Base-by-base conservation (phyloP, 2,329 filamentous ascomycete genomes). In the Laburnicola sp. region DNA sequence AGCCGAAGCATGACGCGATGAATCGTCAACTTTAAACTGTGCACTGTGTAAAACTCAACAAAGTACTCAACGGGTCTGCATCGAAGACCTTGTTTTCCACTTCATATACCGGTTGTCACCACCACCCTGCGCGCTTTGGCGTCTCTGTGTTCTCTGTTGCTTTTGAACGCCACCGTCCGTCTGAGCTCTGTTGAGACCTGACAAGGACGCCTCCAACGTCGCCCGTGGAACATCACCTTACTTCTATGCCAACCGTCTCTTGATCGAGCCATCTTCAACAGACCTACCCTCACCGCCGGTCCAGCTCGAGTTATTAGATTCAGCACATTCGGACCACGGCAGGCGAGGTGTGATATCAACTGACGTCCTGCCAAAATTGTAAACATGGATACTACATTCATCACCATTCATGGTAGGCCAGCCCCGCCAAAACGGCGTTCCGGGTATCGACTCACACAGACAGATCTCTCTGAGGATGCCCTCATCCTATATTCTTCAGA, bases 401-500 rank as follows among this genome's bases (percentile, higher is more conserved):
- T 95, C 76, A 91, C 89, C 61, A 94, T 95, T 69, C 90, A 94
- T 70, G 90, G 90, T 89, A 76, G 77, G 85, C 56, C 49, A 43
- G 40, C 58, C 16, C 7, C 21, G 44, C 52, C 44, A 37, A 26
- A n/a, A n/a, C n/a, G 35, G 21, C 31, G 43, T 55, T 64, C 45
- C 48, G 11, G 25, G 30, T 16, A n/a, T 10, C 38, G 40, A 42
- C 51, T 63, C 30, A 65, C 53, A 44, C 30, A 34, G 2, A 38
- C 56, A 92, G 89, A 92, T 73, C 80, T 93, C 53, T 82, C 84
- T 37, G 78, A 82, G 50, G 86, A 93, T 69, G 90, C 89, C 62
- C 87, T 85, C 56, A 87, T 95, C 56, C 81, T 92, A 55, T 95
- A 91, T 73, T 88, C 86, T 21, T 95, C 91, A 44, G 88, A 91